Evolutionary conservation across 2,329 filamentous ascomycete species (phyloP).

Genomic region (Didymella pomorum): DNA sequence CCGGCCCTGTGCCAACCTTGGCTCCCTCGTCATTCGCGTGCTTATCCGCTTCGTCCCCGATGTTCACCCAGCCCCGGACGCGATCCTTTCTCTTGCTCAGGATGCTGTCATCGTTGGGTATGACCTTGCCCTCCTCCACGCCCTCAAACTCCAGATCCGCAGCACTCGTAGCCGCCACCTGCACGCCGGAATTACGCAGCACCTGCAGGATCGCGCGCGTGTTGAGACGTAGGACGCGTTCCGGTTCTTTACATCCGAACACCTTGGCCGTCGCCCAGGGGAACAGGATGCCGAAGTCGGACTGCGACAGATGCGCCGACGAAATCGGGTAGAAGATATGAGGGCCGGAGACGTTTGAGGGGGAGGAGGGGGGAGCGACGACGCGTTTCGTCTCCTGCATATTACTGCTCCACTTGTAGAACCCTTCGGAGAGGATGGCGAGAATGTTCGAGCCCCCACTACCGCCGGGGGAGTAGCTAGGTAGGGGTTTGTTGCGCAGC

Average conservation of each 20-base stretch:
- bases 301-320: conserved; percentile 83
- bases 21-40: conserved; percentile 7
- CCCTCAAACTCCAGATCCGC: conserved; percentile 52
- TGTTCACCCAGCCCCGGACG: conserved; percentile 48
- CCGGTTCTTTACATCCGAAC: conserved; percentile 68
- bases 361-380: conserved; percentile 65
- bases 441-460: conserved; percentile 61
- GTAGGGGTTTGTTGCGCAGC: conserved; percentile 76
- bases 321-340: conserved; percentile 77
- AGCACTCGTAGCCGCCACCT: conserved; percentile 53
- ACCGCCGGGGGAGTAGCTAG: conserved; percentile 66
- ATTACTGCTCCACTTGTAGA: conserved; percentile 80
- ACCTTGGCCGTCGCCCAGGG: conserved; percentile 67
- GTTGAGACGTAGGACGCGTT: conserved; percentile 86
- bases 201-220: conserved; percentile 80
- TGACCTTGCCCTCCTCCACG: conserved; percentile 13
- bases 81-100: conserved; percentile 35
- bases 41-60: conserved; percentile 26
- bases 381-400: conserved; percentile 72
- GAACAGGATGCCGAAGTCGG: conserved; percentile 84
- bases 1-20: conserved; percentile 28
- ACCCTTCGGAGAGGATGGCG: conserved; percentile 77
- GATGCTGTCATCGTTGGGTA: conserved; percentile 43
- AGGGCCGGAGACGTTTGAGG: conserved; percentile 59
- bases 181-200: conserved; percentile 57